Conservation (phyloP, 345 rosid genomes). For the Mercurialis annua region DNA sequence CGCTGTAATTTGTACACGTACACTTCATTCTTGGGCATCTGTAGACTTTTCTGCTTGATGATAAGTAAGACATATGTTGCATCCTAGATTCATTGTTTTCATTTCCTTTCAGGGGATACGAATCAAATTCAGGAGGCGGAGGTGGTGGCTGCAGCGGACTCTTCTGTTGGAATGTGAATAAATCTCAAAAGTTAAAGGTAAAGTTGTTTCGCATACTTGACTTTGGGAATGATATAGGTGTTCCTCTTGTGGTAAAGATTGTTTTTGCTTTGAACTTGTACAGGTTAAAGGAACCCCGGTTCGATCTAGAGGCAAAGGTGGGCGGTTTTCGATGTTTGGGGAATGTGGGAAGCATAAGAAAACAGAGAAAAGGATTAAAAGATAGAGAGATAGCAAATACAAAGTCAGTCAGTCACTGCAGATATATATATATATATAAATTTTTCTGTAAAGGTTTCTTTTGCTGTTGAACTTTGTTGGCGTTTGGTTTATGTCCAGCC, state of each 20-base stretch:
- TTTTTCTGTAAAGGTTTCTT: conserved; percentile 16
- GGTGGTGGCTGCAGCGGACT: conserved; percentile 73
- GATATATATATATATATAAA: not conserved
- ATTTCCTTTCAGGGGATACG: conserved; percentile 61
- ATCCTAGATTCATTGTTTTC: conserved; percentile 8
- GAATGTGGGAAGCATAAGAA: conserved; percentile 64
- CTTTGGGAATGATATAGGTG: not conserved
- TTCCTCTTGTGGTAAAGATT: not conserved
- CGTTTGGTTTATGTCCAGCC: conserved; percentile 16
- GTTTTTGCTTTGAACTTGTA: conserved; percentile 9
- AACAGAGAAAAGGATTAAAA: conserved; percentile 43
- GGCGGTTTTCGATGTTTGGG: conserved; percentile 60
- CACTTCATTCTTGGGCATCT: not conserved
- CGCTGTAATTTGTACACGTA: too few relatives aligned
- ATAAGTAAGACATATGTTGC: not conserved
- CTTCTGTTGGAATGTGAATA: conserved; percentile 74
- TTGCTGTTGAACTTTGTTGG: conserved; percentile 15
- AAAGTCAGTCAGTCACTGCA: not conserved
- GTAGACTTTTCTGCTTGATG: too few relatives aligned
- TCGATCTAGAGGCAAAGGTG: conserved; percentile 35
- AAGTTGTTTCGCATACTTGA: conserved; percentile 5
- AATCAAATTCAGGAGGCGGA: conserved; percentile 68
- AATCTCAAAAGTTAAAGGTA: conserved; percentile 60
- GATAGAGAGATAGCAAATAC: conserved; percentile 26
- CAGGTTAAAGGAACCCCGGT: conserved; percentile 56